Evolutionary conservation across 768 basidiomycete species (phyloP), one percentile per base, ranked within the genome.

Genomic region (Pholiota conissans): DNA sequence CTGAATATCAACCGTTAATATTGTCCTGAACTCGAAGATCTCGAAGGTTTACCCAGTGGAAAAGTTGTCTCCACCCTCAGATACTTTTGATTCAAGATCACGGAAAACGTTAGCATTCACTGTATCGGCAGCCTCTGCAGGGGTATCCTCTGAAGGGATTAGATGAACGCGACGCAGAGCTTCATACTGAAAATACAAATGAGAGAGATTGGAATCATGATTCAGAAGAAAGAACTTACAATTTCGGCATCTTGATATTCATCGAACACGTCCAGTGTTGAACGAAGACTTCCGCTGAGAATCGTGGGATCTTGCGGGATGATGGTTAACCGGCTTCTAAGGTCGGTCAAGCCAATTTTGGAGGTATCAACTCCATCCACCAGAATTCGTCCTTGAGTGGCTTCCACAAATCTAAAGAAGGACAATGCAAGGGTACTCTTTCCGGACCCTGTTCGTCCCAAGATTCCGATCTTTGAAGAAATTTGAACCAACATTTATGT

Each of bases 241-340:
- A 93, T 90, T 56, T 91, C 88, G 0, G 79, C 77, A 64, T 93
- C 91, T 62, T 89, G 75, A 61, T 92, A 93, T 65, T 93, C 90
- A n/a, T 86, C 78, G 61, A 93, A 93, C 11, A 93, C 87, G 63
- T 93, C 91, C 14, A 93, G 71, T 0, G 90, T 87, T 0, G 89
- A 85, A 32, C 91, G 82, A 18, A 93, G 59, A 7, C 85, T 89
- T n/a, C 91, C 91, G 50, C 87, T 90, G 58, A 92, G 70, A 62
- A 93, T 90, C 0, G 86, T 90, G 0, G 91, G 91, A 63, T 93
- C 91, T 83, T 93, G 89, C 62, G 89, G 88, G 50, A 90, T 90
- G 64, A 91, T 91, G 13, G 90, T 93, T 53, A 93, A 74, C 39
- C 79, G 82, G 55, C 83, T 84, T 26, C 93, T 81, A 13, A 95